Percentiles rank a stretch among this genome's conserved stretches.
Conservation (phyloP, 164 flowering plant species). For the Magnolia officinalis region DNA sequence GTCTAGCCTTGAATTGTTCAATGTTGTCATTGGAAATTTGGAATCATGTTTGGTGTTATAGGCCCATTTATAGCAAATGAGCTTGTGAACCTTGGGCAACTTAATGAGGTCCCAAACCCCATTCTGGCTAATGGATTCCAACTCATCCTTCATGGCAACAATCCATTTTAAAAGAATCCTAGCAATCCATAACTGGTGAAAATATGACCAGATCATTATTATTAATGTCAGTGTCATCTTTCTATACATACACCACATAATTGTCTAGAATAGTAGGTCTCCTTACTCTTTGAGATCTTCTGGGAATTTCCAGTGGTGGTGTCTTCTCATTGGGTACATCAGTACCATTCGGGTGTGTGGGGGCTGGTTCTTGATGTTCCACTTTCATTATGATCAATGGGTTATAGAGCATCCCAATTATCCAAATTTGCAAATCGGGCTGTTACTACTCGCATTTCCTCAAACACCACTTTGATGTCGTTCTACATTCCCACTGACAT, state of each 20-base stretch:
- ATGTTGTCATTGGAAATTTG: neutral
- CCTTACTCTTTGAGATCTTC: neutral
- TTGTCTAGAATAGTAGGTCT: too few relatives aligned
- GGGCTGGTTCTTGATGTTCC: neutral
- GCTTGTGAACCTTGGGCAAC: neutral
- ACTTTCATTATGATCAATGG: neutral
- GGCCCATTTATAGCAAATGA: neutral
- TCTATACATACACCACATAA: neutral
- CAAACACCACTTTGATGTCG: neutral
- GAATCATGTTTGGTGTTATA: neutral
- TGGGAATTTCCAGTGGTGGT: neutral
- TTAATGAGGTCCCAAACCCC: neutral
- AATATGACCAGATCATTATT: neutral
- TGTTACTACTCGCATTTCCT: neutral
- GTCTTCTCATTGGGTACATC: neutral
- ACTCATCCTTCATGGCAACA: constrained; percentile 4
- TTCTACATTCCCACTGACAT: neutral
- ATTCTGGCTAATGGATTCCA: neutral
- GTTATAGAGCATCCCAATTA: neutral
- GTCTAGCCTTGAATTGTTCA: neutral
- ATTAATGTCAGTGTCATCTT: neutral
- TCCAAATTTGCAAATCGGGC: neutral
- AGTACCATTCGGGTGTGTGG: neutral
- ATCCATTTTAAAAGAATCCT: constrained; percentile 2
- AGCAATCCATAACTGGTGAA: neutral